Base-by-base conservation (phyloP, 192 early-diverging fungal genomes). In the Rhizoclosmatium globosum region DNA sequence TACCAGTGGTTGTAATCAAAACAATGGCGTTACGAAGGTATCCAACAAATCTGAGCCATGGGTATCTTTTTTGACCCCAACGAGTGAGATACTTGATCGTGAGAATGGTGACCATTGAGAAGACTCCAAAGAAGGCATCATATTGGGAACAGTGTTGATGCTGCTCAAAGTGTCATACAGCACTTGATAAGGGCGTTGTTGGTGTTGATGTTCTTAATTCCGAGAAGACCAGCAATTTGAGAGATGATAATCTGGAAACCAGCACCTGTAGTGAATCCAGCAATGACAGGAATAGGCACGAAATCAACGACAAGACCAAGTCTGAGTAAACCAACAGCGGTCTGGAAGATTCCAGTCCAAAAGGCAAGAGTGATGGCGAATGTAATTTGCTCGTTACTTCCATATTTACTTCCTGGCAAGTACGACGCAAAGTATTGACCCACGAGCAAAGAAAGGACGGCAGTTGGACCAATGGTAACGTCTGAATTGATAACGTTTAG, bases 231-330 rank as follows among this genome's bases (percentile, higher is more conserved):
- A n/a, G 93, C 89, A 57, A 95, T 85, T 77, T 98, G 96, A 59
- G 89, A 87, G 79, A 96, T 91, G 47, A 93, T 88, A 74, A 98
- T 95, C 42, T 88, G 92, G 6, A 94, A 73, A 17, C 92, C 95
- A 39, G 93, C 92, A 7, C 95, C 95, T n/a, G 94, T 90, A 75
- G 93, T 95, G 81, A 97, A 97, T 6, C 72, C 72, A 1, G 93
- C 91, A 77, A 98, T 91, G 21, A 75, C 72, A 23, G 48, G 67
- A 31, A 86, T 81, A 41, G 93, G 91, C n/a, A 98, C 94, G 77
- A 96, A 96, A 74, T 95, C 93, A 46, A 97, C 92, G 41, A 97
- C 82, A 66, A 95, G 87, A 4, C 96, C 96, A 21, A 98, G 85
- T 3, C 94, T 92, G 21, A 97, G 76, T 11, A 96, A 65, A 38